phyloP scores from a whole-genome alignment of 1,284 basidiomycete species.

The Exobasidium cylindrosporum region DNA sequence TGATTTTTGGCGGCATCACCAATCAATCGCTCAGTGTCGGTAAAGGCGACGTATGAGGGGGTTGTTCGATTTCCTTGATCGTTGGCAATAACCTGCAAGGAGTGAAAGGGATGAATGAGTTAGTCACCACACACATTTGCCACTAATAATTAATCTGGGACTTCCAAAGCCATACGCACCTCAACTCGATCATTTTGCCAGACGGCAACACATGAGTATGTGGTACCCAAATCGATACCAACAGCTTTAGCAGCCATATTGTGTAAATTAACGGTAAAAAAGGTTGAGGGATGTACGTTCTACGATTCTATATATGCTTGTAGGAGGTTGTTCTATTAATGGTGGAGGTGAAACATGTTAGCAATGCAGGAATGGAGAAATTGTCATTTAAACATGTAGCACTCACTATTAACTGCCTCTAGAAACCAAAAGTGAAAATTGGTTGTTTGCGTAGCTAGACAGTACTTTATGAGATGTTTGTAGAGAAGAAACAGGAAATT shows the following conservation, averaged over 20 bases:
- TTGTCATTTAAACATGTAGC: no score
- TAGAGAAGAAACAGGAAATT: background rate
- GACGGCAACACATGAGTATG: slow-evolving; percentile 69
- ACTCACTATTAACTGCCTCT: no score
- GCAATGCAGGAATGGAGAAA: no score
- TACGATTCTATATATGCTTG: background rate
- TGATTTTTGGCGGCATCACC: slow-evolving; percentile 93
- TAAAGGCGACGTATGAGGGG: slow-evolving; percentile 62
- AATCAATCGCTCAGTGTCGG: slow-evolving; percentile 85
- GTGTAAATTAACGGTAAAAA: no score
- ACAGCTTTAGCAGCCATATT: slow-evolving; percentile 11
- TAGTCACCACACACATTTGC: no score
- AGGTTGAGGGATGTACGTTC: no score
- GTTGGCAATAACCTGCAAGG: slow-evolving; percentile 67
- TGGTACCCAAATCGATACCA: slow-evolving; percentile 85
- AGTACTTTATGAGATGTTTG: background rate
- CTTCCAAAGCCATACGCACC: slow-evolving; percentile 22
- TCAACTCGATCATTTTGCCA: slow-evolving; percentile 99
- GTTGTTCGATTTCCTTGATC: slow-evolving; percentile 97
- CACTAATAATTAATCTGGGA: no score
- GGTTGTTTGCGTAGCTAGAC: background rate
- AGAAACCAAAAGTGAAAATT: no score
- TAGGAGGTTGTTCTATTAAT: no score
- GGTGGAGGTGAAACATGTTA: no score
- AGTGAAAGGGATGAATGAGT: no score